Percentiles rank a stretch among this genome's conserved stretches.
phyloP scores from a whole-genome alignment of 1,284 basidiomycete species.

The Sphagnurus paluster region DNA sequence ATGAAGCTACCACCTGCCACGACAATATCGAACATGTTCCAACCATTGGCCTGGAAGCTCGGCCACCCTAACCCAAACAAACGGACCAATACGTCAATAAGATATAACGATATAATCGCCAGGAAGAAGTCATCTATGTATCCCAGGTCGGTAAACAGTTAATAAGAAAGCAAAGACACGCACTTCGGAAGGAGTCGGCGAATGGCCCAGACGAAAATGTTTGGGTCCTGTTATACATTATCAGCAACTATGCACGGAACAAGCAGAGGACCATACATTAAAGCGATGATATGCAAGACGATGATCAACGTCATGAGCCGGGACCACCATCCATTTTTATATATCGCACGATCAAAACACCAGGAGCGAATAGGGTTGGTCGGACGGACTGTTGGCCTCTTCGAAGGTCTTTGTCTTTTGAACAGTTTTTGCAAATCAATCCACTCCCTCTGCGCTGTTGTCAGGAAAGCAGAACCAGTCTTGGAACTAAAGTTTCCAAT shows the following conservation, averaged over 20 bases:
- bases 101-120: constrained; percentile 71
- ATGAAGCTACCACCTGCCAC: constrained; percentile 83
- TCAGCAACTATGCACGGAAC: constrained; percentile 8
- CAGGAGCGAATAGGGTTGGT: constrained; percentile 65
- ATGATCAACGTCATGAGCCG: constrained; percentile 83
- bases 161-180: constrained; percentile 23
- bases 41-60: constrained; percentile 86
- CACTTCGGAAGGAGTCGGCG: constrained; percentile 70
- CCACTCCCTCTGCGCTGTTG: constrained; percentile 93
- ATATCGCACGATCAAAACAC: constrained; percentile 91
- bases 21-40: constrained; percentile 91
- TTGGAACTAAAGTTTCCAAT: constrained; percentile 91
- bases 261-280: constrained; percentile 64
- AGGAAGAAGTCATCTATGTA: constrained; percentile 78
- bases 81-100: constrained; percentile 78
- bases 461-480: constrained; percentile 83
- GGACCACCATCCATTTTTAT: constrained; percentile 96
- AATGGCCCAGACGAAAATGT: constrained; percentile 61
- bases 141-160: not conserved
- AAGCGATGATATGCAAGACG: constrained; percentile 79
- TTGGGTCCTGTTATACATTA: constrained; percentile 64
- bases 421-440: constrained; percentile 91
- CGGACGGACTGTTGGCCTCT: constrained; percentile 68
- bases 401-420: constrained; percentile 84
- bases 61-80: constrained; percentile 84